These are phyloP conservation scores for Curvularia verruculosa DNA, from an alignment of 2,329 filamentous ascomycete genomes.

Conservation along the genomic window DNA sequence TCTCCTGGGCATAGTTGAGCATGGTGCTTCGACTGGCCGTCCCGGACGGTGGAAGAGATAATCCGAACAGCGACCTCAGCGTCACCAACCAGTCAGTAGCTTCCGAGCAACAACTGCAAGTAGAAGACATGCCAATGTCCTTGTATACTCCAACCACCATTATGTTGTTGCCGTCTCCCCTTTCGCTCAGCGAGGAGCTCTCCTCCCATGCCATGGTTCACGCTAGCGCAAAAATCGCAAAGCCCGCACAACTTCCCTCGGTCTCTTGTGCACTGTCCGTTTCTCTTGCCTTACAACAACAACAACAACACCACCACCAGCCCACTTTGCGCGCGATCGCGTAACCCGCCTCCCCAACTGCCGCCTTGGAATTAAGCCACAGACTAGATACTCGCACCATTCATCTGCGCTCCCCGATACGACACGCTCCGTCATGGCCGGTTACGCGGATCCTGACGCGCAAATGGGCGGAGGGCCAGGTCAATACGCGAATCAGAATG, in stretches of 20 bases:
- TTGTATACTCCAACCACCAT: conserved; percentile 15
- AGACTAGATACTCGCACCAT: neutral
- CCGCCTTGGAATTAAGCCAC: neutral
- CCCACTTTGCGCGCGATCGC: conserved; percentile 28
- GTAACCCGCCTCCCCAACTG: conserved; percentile 13
- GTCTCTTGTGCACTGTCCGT: conserved; percentile 27
- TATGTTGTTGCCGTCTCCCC: conserved; percentile 18
- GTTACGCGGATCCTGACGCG: conserved; percentile 44
- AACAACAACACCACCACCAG: conserved; percentile 29
- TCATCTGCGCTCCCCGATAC: conserved; percentile 17
- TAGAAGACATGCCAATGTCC: conserved; percentile 9
- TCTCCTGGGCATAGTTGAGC: conserved; percentile 22
- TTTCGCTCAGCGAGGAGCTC: conserved; percentile 11
- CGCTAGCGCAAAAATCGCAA: conserved; percentile 45
- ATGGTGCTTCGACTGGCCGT: conserved; percentile 22
- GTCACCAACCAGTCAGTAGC: conserved; percentile 14
- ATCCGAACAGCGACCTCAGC: conserved; percentile 39
- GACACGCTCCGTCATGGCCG: conserved; percentile 35
- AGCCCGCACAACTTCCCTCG: conserved; percentile 41
- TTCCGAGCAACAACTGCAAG: conserved; percentile 20
- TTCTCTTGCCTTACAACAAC: conserved; percentile 30
- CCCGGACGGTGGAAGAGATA: conserved; percentile 36
- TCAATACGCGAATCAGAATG: conserved; percentile 47
- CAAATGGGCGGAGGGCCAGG: conserved; percentile 42
- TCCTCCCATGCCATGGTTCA: conserved; percentile 20